Evolutionary conservation across 345 rosid genomes (phyloP), one percentile per base, ranked within the genome.

Genomic region (Corchorus olitorius): DNA sequence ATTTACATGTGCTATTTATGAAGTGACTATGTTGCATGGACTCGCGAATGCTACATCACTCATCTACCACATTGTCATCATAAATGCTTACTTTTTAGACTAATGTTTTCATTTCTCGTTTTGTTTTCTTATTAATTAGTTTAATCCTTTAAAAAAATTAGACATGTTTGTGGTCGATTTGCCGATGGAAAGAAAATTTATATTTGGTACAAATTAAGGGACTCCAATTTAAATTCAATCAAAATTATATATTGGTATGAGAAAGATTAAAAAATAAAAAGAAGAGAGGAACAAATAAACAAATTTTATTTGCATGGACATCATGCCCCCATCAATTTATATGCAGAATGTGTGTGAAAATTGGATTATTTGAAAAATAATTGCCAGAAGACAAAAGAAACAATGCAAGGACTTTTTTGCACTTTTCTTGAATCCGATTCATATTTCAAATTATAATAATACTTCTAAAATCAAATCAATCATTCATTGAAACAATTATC

Each of bases 331-430:
- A 45, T 45, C 9, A 8, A 6, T 45, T 9, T 8, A 5, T 45
- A 45, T 45, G 48, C 8, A 8, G 9, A 45, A 45, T 8, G 48
- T 45, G 48, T 45, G 11, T 13, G 7, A 53, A 64, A 64, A 16
- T 64, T 64, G 48, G 20, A 64, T 64, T 64, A 8, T 64, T 17
- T 39, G 68, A 39, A 39, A 64, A 64, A 15, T 8, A 65, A 65
- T 9, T 1, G 50, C 39, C 14, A 0, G 10, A 65, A 17, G 19
- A 17, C 12, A 39, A 41, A 65, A 39, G 43, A 6, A 39, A 45
- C 49, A 41, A 10, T 65, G 15, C 9, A 65, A n/a, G 50, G 69
- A 41, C n/a, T 37, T n/a, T 37, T 65, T 39, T 22, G 15, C 48
- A 9, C 33, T 41, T n/a, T 39, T 64, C 45, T 10, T 39, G 7